Base-by-base conservation (phyloP, 225 moss, liverwort and hornwort species). In the Sphagnum tenellum region DNA sequence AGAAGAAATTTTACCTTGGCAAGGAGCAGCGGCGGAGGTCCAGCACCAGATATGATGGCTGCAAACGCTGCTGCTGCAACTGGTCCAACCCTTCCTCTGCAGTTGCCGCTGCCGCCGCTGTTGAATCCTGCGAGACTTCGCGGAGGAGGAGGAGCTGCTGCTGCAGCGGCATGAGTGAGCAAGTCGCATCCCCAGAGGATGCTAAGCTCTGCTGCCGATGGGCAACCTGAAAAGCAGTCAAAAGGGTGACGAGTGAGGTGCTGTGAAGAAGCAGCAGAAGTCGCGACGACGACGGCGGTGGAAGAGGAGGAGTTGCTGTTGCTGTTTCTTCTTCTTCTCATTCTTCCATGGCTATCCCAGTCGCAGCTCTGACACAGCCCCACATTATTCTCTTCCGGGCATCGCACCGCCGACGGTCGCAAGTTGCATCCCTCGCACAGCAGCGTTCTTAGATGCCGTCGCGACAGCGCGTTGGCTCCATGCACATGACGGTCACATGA, bases 401-500 rank as follows among this genome's bases (percentile, higher is more conserved):
- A 83, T 12, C 80, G 69, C 66, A 83, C 56, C 63, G 64, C 80
- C 61, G 80, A 79, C 64, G 83, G 80, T 53, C 63, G 64, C 12
- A 66, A 11, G 57, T 77, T 83, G 74, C 83, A 83, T 56, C 68
- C 74, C 67, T 83, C 77, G 50, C 83, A 83, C 59, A 83, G 69
- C 66, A 83, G 67, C 66, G 80, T 83, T 67, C 83, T 76, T 67
- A 74, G 80, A 65, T 83, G 83, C 10, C 83, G 74, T 56, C 71
- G 74, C 5, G 83, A 76, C 53, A 83, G 77, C 47, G 80, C 80
- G 68, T 83, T 83, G 48, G 80, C 83, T 72, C 62, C 64, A 64
- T 83, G 83, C 9, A 83, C 83, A 55, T 83, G 80, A 29, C 80
- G 72, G 64, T 83, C 83, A 70, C 83, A 83, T 55, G 77, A 80